A percentile compares a stretch with the other conserved stretches of the same genome.
Evolutionary conservation across 352 stramenopile genomes (phyloP).

Genomic region (Globisporangium radiosum): DNA sequence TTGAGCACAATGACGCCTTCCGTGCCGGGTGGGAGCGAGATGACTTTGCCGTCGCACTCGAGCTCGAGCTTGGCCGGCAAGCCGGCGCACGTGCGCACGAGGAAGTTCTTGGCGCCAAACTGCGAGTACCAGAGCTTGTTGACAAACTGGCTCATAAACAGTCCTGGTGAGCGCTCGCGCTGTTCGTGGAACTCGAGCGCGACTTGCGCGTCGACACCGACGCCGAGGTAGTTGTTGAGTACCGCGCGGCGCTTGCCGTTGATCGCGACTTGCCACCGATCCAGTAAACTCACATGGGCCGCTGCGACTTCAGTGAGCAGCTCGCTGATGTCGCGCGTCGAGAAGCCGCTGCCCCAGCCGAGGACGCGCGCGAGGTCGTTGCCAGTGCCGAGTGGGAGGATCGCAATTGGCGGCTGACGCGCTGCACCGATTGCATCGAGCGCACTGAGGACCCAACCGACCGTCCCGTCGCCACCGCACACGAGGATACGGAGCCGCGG

Average conservation of each 20-base stretch:
- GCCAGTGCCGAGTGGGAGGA: conserved; percentile 93
- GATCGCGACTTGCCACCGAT: conserved; percentile 72
- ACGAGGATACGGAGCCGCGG: conserved; percentile 89
- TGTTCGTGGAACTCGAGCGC: conserved; percentile 89
- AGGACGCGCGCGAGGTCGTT: conserved; percentile 93
- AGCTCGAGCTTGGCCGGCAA: conserved; percentile 71
- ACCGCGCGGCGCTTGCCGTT: conserved; percentile 57
- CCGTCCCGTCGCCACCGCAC: conserved; percentile 93
- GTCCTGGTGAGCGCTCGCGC: conserved; percentile 73
- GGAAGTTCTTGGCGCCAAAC: conserved; percentile 82
- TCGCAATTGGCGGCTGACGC: conserved; percentile 89
- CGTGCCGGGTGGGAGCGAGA: conserved; percentile 63
- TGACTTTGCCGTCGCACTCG: conserved; percentile 69
- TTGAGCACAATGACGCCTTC: conserved; percentile 86
- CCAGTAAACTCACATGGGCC: conserved; percentile 66
- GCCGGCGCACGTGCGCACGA: conserved; percentile 78
- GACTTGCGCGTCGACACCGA: conserved; percentile 89
- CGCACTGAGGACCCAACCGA: conserved; percentile 87
- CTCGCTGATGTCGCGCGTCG: conserved; percentile 56
- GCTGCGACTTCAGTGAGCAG: conserved; percentile 61
- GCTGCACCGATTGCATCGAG: conserved; percentile 57
- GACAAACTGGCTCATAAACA: conserved; percentile 87
- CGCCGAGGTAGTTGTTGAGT: conserved; percentile 78
- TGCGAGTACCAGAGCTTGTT: conserved; percentile 92
- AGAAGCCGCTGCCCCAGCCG: conserved; percentile 92